Evolutionary conservation across 257 asterid species (phyloP).

Genomic region (Lycium ferocissimum): DNA sequence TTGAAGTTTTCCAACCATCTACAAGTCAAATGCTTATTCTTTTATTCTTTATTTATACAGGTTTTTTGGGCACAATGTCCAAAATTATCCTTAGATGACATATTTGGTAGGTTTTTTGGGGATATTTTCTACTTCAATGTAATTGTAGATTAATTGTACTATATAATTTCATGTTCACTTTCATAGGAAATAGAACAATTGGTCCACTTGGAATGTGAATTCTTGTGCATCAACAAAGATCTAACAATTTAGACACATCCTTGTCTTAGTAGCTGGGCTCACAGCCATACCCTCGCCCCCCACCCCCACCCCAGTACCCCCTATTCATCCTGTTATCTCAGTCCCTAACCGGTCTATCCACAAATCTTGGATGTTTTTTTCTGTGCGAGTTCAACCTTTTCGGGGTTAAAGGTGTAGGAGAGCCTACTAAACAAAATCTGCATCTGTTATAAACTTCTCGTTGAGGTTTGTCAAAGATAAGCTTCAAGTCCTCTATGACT

Average conservation of each 20-base stretch:
- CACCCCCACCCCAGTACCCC: too few species aligned
- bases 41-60: slow-evolving; percentile 60
- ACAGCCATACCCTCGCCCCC: background rate
- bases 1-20: slow-evolving; percentile 41
- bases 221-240: slow-evolving; percentile 1
- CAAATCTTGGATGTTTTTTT: too few species aligned
- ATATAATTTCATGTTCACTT: background rate
- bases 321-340: too few species aligned
- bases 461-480: too few species aligned
- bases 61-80: slow-evolving; percentile 24
- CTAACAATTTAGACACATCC: background rate
- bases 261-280: background rate
- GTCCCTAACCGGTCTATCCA: too few species aligned
- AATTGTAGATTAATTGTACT: slow-evolving; percentile 16
- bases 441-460: background rate
- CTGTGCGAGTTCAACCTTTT: background rate
- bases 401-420: background rate
- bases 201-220: background rate
- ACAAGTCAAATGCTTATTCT: slow-evolving; percentile 48
- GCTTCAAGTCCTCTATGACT: background rate
- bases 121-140: background rate
- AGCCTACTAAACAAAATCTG: background rate
- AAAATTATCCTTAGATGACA: slow-evolving; percentile 23
- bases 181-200: slow-evolving; percentile 20
- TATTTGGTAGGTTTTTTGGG: slow-evolving; percentile 12